These are phyloP conservation scores for Kwoniella dejecticola DNA, from an alignment of 768 basidiomycete species.

Conservation along the genomic window DNA sequence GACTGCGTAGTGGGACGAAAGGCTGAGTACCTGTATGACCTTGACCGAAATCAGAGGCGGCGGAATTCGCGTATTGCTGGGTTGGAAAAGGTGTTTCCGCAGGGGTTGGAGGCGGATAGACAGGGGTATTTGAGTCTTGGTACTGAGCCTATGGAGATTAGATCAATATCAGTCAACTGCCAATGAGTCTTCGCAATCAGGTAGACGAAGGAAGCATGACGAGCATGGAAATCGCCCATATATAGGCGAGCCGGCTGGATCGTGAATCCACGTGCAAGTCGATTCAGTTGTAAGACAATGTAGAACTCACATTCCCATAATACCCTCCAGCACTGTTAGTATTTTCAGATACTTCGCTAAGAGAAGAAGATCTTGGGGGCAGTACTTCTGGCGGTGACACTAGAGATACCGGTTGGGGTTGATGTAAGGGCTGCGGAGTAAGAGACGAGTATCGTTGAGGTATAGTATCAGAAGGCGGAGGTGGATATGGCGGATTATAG, in stretches of 20 bases:
- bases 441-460: conserved; percentile 5
- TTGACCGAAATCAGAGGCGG: no score
- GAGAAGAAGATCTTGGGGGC: conserved; percentile 5
- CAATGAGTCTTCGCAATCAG: no score
- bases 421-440: background rate
- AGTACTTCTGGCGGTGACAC: background rate
- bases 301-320: conserved; percentile 6
- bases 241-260: conserved; percentile 6
- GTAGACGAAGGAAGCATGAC: no score
- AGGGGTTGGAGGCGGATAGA: no score
- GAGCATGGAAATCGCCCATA: no score
- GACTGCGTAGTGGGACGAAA: no score
- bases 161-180: no score
- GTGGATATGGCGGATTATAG: background rate
- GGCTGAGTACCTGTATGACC: no score
- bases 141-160: no score
- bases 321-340: background rate
- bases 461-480: background rate
- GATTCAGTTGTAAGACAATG: conserved; percentile 17
- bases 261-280: background rate
- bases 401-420: background rate
- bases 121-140: no score
- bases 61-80: no score
- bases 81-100: no score
- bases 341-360: background rate